phyloP scores from a whole-genome alignment of 1,284 basidiomycete genomes.

The Hemileia vastatrix region DNA sequence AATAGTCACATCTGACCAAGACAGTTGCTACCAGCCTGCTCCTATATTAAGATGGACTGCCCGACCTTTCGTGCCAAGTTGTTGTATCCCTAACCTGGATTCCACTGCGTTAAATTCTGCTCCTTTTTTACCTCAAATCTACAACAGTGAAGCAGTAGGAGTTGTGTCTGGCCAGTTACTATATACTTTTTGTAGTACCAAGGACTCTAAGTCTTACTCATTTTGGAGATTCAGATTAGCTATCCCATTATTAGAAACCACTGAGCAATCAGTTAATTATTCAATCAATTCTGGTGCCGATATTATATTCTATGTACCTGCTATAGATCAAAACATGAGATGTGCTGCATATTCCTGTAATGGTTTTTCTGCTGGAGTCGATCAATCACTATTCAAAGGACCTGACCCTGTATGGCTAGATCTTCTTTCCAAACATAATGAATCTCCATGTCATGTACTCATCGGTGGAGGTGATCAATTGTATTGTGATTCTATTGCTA shows the following conservation, averaged over 20 bases:
- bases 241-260: slow-evolving; percentile 61
- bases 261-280: slow-evolving; percentile 72
- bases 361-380: slow-evolving; percentile 50
- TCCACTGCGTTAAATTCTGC: no score
- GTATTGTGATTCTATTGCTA: slow-evolving; percentile 56
- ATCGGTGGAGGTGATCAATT: slow-evolving; percentile 57
- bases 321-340: slow-evolving; percentile 70
- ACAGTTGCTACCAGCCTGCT: slow-evolving; percentile 41
- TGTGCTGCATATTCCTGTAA: slow-evolving; percentile 73
- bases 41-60: slow-evolving; percentile 26
- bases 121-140: no score
- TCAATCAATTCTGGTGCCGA: slow-evolving; percentile 54
- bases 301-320: slow-evolving; percentile 75
- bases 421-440: slow-evolving; percentile 66
- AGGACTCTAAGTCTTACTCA: slow-evolving; percentile 50
- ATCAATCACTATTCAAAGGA: slow-evolving; percentile 54
- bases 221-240: slow-evolving; percentile 92
- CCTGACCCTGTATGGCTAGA: slow-evolving; percentile 72
- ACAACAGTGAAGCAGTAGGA: no score
- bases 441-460: slow-evolving; percentile 71
- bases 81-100: no score
- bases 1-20: slow-evolving; percentile 48
- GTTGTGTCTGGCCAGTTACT: no score
- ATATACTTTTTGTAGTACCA: slow-evolving; percentile 73
- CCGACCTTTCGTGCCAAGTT: no score